A percentile compares a stretch with the other conserved stretches of the same genome.
These are phyloP conservation scores for Magnusiomyces magnusii DNA, from an alignment of 1,139 yeast genomes.

Conservation along the genomic window DNA sequence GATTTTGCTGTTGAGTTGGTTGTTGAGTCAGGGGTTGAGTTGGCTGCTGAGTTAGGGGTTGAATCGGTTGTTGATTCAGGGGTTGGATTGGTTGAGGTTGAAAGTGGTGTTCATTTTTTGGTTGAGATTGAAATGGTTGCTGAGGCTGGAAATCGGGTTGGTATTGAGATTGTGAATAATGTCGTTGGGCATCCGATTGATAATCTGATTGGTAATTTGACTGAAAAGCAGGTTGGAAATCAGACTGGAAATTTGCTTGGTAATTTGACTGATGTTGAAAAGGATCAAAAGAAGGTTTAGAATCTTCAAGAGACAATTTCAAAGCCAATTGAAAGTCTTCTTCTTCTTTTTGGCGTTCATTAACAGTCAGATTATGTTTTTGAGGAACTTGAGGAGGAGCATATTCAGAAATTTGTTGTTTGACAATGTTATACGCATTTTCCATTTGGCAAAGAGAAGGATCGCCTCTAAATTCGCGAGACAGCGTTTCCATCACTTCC, in stretches of 20 bases:
- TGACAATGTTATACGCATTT: constrained; percentile 43
- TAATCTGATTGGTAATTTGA: too few species aligned
- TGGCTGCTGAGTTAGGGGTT: too few species aligned
- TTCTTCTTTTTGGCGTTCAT: constrained; percentile 57
- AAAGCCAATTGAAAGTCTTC: constrained; percentile 74
- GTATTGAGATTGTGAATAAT: too few species aligned
- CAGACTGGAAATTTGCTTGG: constrained; percentile 12
- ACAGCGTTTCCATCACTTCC: constrained; percentile 60
- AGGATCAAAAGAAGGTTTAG: constrained; percentile 11
- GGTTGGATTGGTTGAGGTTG: too few species aligned
- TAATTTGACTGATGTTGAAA: background rate
- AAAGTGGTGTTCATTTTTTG: too few species aligned
- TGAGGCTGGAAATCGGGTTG: constrained; percentile 18
- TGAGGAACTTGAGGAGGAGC: constrained; percentile 53
- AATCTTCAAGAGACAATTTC: constrained; percentile 66
- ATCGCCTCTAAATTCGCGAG: constrained; percentile 51
- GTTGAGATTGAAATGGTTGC: too few species aligned
- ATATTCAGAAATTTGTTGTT: constrained; percentile 30
- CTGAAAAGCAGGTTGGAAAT: constrained; percentile 16
- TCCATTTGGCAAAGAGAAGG: constrained; percentile 66
- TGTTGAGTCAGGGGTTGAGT: too few species aligned
- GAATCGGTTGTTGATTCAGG: too few species aligned
- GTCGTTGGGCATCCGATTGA: too few species aligned
- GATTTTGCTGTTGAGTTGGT: too few species aligned
- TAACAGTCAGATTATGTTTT: constrained; percentile 44